Evolutionary conservation across 176 grass and related monocot species (phyloP), one percentile per base, ranked within the genome.

Genomic region (Carex scoparia): DNA sequence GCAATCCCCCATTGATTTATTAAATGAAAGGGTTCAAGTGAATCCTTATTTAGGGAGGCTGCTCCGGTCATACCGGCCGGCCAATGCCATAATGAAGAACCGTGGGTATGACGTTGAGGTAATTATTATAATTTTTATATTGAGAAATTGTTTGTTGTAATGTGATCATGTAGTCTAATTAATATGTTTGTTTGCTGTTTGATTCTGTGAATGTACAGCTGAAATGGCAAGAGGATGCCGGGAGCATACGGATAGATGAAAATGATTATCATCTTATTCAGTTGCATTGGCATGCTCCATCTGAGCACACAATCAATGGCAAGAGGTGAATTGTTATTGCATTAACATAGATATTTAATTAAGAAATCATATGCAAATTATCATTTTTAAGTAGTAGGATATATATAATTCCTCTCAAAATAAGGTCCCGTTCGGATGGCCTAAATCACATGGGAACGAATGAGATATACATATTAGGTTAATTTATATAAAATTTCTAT

Each of bases 231-330:
- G 84, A 66, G 15, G 78, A 91, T 46, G 90, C 92, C 18, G 94
- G 94, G 32, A 85, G 75, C 15, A 2, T 97, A 7, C 9, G 48
- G 65, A 92, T 97, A 67, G 61, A 90, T 49, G 90, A 84, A 75
- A 94, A 70, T 1, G 15, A 53, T 8, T 97, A 97, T 86, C 7
- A 28, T 65, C 87, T 97, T 13, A 69, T 1, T 31, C 90, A 92
- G 87, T 18, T 94, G 81, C 94, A 97, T 49, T 97, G 92, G 94
- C 94, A 97, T 54, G 87, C 90, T 5, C 94, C 94, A 6, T 92
- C 89, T 23, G 94, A 97, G 75, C 94, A 97, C 88, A 87, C 60
- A n/a, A 61, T 97, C 59, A 86, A 92, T 49, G 92, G 81, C n/a
- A 83, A 11, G 16, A 78, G 90, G 23, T 94, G 7, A 18, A 64